Percentiles rank a stretch among this genome's conserved stretches.
phyloP scores from a whole-genome alignment of 805 yeast species.

The Lipomyces mesembrius region DNA sequence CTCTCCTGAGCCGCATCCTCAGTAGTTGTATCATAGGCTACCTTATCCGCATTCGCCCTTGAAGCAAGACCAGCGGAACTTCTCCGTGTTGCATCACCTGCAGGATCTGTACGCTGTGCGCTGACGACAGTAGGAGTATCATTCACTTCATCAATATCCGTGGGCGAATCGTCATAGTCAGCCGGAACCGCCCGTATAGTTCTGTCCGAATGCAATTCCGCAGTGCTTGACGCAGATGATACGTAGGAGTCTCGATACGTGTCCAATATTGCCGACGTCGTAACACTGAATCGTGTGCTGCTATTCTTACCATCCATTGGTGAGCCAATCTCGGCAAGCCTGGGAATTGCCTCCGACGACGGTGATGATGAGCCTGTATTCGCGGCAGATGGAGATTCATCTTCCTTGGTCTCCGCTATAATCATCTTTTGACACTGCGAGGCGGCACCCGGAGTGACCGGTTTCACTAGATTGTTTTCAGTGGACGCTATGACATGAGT shows the following conservation, averaged over 20 bases:
- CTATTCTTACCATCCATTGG: background rate
- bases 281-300: background rate
- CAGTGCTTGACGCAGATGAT: background rate
- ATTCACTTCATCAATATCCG: background rate
- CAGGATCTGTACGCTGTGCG: background rate
- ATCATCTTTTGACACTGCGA: background rate
- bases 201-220: background rate
- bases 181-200: background rate
- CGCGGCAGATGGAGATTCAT: background rate
- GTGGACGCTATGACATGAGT: background rate
- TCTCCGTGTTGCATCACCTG: background rate
- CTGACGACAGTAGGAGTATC: background rate
- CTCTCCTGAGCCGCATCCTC: background rate
- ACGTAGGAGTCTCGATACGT: slow-evolving; percentile 9
- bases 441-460: background rate
- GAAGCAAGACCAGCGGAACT: background rate
- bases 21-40: background rate
- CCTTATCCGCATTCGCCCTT: background rate
- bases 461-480: background rate
- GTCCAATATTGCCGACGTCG: slow-evolving; percentile 17
- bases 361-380: background rate
- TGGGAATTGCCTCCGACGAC: background rate
- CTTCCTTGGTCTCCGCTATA: background rate
- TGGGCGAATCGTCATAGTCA: background rate
- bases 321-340: background rate